phyloP scores from a whole-genome alignment of 108 stramenopile genomes.

The Poteriospumella lacustris region DNA sequence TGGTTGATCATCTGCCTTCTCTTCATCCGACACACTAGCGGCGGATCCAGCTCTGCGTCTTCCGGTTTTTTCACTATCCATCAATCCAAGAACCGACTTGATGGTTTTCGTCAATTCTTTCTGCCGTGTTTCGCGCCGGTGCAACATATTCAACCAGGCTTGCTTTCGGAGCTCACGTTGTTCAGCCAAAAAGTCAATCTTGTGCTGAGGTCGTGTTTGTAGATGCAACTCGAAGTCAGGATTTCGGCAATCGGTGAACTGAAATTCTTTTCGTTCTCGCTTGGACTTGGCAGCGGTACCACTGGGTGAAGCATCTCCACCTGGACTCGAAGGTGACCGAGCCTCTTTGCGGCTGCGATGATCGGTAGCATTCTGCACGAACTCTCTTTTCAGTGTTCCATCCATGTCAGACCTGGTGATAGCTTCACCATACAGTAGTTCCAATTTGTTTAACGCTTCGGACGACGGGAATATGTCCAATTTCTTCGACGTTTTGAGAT shows the following conservation, averaged over 20 bases:
- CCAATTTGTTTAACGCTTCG: slow-evolving; percentile 33
- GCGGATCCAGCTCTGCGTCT: slow-evolving; percentile 34
- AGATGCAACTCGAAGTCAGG: background rate
- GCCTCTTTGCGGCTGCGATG: background rate
- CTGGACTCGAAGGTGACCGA: slow-evolving; percentile 31
- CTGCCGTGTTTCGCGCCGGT: background rate
- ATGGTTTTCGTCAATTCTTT: background rate
- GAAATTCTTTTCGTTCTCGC: background rate
- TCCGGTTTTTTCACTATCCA: slow-evolving; percentile 17
- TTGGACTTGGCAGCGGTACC: background rate
- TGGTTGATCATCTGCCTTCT: slow-evolving; percentile 44
- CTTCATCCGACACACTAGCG: slow-evolving; percentile 34
- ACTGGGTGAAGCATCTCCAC: background rate
- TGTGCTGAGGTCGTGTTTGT: background rate
- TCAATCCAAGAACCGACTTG: background rate
- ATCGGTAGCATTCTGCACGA: background rate
- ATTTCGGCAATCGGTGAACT: slow-evolving; percentile 19
- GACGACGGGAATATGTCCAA: slow-evolving; percentile 33
- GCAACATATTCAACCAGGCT: background rate
- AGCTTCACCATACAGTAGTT: slow-evolving; percentile 51
- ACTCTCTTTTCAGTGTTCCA: slow-evolving; percentile 29
- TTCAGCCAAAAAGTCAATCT: slow-evolving; percentile 35
- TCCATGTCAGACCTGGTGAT: slow-evolving; percentile 43
- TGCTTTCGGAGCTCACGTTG: background rate
- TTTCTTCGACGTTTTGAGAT: slow-evolving; percentile 32